Evolutionary conservation across 305 asterid genomes (phyloP).

Genomic region (Solanum chacoense): DNA sequence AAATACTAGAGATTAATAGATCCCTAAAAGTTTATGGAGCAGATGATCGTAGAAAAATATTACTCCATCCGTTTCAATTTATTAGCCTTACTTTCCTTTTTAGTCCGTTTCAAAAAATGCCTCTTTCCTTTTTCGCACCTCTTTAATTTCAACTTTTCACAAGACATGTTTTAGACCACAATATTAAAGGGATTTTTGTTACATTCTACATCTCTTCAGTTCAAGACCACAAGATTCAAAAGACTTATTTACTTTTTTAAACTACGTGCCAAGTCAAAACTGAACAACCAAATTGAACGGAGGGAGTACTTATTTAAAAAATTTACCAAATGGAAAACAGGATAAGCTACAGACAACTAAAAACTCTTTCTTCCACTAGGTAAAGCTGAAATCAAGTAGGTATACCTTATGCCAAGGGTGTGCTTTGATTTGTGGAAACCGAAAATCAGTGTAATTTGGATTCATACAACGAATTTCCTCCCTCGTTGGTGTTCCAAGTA

Average conservation of each 20-base stretch:
- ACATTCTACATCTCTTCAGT: neutral
- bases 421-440: constrained; percentile 93
- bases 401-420: constrained; percentile 99
- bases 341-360: neutral
- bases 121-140: neutral
- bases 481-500: constrained; percentile 95
- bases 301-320: neutral
- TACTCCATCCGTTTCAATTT: neutral
- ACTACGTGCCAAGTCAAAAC: neutral
- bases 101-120: neutral
- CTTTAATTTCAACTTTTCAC: neutral
- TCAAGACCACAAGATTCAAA: neutral
- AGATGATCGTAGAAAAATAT: neutral
- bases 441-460: constrained; percentile 81
- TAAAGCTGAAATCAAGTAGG: neutral
- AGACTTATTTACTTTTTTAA: neutral
- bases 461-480: constrained; percentile 99
- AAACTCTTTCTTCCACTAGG: neutral
- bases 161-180: neutral
- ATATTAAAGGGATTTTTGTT: neutral
- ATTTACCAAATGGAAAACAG: neutral
- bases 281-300: neutral
- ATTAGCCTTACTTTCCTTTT: neutral
- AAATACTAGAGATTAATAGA: neutral
- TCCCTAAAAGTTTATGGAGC: neutral